These are phyloP conservation scores for Ogataea paradorogensis DNA, from an alignment of 805 yeast species.

Conservation along the genomic window DNA sequence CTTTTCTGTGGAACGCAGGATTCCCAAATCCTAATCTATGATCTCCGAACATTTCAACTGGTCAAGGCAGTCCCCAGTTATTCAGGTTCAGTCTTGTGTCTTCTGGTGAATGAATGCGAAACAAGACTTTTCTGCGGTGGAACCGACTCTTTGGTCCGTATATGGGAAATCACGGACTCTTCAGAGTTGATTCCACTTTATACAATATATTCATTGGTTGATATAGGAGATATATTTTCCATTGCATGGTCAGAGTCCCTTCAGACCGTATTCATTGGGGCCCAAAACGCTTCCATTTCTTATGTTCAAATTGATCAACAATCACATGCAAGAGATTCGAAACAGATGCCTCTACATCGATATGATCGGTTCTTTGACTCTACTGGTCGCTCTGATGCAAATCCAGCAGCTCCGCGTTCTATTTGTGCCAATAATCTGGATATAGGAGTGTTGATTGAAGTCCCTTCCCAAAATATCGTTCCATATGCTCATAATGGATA, in stretches of 20 bases:
- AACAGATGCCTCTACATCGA: slow-evolving; percentile 58
- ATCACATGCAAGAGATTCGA: slow-evolving; percentile 28
- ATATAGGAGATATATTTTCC: slow-evolving; percentile 92
- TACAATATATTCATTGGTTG: slow-evolving; percentile 78
- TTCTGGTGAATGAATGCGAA: slow-evolving; percentile 54
- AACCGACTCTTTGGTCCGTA: slow-evolving; percentile 82
- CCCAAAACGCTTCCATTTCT: slow-evolving; percentile 86
- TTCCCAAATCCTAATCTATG: slow-evolving; percentile 70
- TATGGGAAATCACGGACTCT: slow-evolving; percentile 64
- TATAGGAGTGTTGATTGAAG: slow-evolving; percentile 50
- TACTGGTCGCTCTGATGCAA: slow-evolving; percentile 41
- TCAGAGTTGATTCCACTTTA: slow-evolving; percentile 38
- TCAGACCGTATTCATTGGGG: slow-evolving; percentile 74
- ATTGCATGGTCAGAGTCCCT: slow-evolving; percentile 61
- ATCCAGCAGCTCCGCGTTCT: slow-evolving; percentile 5
- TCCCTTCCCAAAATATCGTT: slow-evolving; percentile 62
- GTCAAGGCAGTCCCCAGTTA: slow-evolving; percentile 57
- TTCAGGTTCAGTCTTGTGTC: slow-evolving; percentile 69
- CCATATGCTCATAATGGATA: slow-evolving; percentile 91
- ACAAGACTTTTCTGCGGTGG: slow-evolving; percentile 76
- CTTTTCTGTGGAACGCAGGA: slow-evolving; percentile 91
- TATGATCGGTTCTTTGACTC: slow-evolving; percentile 89
- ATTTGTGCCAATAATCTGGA: slow-evolving; percentile 20
- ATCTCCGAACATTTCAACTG: slow-evolving; percentile 59
- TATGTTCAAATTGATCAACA: slow-evolving; percentile 50